phyloP scores from a whole-genome alignment of 1,139 yeast genomes.

The Kodamaea alishanica region DNA sequence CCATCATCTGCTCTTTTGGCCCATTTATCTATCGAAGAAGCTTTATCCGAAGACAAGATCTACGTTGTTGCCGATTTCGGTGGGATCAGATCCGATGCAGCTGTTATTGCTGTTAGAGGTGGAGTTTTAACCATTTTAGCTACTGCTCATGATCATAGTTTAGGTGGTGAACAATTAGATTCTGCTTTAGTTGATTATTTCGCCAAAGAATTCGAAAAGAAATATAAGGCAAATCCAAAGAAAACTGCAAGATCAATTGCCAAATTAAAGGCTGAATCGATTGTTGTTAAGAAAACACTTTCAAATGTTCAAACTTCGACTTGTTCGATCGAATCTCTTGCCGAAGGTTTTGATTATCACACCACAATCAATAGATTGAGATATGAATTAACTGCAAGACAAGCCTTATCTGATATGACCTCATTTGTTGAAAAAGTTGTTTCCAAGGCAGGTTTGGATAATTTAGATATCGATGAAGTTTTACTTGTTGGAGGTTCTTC shows the following conservation, averaged over 20 bases:
- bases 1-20: slow-evolving; percentile 92
- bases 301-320: slow-evolving; percentile 87
- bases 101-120: slow-evolving; percentile 88
- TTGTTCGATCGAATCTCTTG: slow-evolving; percentile 90
- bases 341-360: slow-evolving; percentile 92
- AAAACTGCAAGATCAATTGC: slow-evolving; percentile 80
- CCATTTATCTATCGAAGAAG: slow-evolving; percentile 53
- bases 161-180: slow-evolving; percentile 90
- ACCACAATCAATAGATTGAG: slow-evolving; percentile 91
- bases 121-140: slow-evolving; percentile 88
- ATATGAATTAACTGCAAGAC: slow-evolving; percentile 83
- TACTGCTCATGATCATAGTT: slow-evolving; percentile 74
- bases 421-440: slow-evolving; percentile 72
- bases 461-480: slow-evolving; percentile 86
- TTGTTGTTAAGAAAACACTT: slow-evolving; percentile 84
- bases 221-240: slow-evolving; percentile 78
- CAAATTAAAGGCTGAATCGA: slow-evolving; percentile 80
- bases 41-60: slow-evolving; percentile 64
- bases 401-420: slow-evolving; percentile 71
- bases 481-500: slow-evolving; percentile 93
- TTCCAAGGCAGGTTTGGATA: slow-evolving; percentile 78
- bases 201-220: slow-evolving; percentile 92
- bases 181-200: slow-evolving; percentile 75
- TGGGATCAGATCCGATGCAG: slow-evolving; percentile 94
- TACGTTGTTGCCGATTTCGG: slow-evolving; percentile 96